phyloP scores from a whole-genome alignment of 257 asterid genomes.

The Linderniella brevidens region DNA sequence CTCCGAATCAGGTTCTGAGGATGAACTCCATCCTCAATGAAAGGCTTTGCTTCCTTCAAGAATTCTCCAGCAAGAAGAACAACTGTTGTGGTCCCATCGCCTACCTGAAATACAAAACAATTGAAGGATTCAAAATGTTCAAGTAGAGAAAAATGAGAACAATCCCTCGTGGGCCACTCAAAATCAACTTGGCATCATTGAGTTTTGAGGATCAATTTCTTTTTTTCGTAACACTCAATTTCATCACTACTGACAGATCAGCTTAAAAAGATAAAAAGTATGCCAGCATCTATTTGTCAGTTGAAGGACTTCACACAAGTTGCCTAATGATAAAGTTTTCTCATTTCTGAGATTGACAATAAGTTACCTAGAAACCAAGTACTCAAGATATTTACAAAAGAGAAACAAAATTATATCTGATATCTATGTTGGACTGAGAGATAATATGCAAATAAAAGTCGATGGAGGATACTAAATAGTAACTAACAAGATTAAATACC shows the following conservation, averaged over 20 bases:
- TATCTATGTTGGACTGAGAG: too few relatives aligned
- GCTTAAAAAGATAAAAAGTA: background rate
- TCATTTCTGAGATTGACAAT: slow-evolving; percentile 3
- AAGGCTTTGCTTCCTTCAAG: slow-evolving; percentile 94
- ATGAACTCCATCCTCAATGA: slow-evolving; percentile 95
- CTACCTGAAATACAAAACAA: slow-evolving; percentile 48
- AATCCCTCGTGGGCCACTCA: too few relatives aligned
- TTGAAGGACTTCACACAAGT: too few relatives aligned
- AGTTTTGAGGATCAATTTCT: too few relatives aligned
- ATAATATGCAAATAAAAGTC: background rate
- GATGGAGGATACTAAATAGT: background rate
- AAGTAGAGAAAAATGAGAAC: too few relatives aligned
- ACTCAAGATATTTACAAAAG: too few relatives aligned
- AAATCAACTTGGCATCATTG: too few relatives aligned
- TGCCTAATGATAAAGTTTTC: too few relatives aligned
- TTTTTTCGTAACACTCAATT: too few relatives aligned
- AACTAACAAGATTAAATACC: slow-evolving; percentile 21
- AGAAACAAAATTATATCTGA: too few relatives aligned
- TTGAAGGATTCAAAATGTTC: background rate
- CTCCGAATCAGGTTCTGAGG: slow-evolving; percentile 91
- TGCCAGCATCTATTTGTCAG: too few relatives aligned
- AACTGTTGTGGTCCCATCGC: slow-evolving; percentile 98
- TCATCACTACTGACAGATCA: too few relatives aligned
- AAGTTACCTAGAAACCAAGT: background rate
- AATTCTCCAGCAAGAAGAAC: slow-evolving; percentile 96